Evolutionary conservation across 805 yeast species (phyloP).

Genomic region (Debaryomyces castellii): DNA sequence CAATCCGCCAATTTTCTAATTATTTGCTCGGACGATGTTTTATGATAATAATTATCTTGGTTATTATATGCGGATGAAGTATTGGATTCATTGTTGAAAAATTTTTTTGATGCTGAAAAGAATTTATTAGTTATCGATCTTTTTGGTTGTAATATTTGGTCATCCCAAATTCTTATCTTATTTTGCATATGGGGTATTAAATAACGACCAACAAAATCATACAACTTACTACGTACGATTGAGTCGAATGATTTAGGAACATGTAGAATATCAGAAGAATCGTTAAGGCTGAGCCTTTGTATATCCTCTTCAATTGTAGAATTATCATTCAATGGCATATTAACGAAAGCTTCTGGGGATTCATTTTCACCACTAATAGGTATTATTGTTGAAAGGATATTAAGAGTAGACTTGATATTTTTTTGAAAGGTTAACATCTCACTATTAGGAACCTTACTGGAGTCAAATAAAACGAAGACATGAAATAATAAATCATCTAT

Average conservation of each 20-base stretch:
- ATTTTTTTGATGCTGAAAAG: slow-evolving; percentile 63
- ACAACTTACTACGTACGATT: slow-evolving; percentile 37
- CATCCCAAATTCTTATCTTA: slow-evolving; percentile 82
- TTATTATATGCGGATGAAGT: slow-evolving; percentile 40
- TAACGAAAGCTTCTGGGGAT: slow-evolving; percentile 3
- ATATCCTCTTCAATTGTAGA: slow-evolving; percentile 52
- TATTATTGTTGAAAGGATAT: slow-evolving; percentile 25
- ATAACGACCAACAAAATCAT: slow-evolving; percentile 48
- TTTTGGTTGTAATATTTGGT: slow-evolving; percentile 72
- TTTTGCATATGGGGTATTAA: slow-evolving; percentile 84
- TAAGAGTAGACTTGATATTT: slow-evolving; percentile 22
- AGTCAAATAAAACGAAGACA: slow-evolving; percentile 31
- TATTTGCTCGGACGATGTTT: slow-evolving; percentile 66
- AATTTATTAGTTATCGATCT: slow-evolving; percentile 73
- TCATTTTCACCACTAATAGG: slow-evolving; percentile 9
- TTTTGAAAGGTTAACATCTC: slow-evolving; percentile 33
- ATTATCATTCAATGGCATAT: slow-evolving; percentile 24
- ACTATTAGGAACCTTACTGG: slow-evolving; percentile 17
- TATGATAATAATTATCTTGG: slow-evolving; percentile 57
- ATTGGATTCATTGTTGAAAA: slow-evolving; percentile 37
- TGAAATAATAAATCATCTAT: slow-evolving; percentile 57
- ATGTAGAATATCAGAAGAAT: slow-evolving; percentile 12
- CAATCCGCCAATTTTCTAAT: slow-evolving; percentile 87
- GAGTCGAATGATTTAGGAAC: slow-evolving; percentile 40
- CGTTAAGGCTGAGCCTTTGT: slow-evolving; percentile 31